Evolutionary conservation across 352 stramenopile genomes (phyloP).

Genomic region (Thraustotheca clavata): DNA sequence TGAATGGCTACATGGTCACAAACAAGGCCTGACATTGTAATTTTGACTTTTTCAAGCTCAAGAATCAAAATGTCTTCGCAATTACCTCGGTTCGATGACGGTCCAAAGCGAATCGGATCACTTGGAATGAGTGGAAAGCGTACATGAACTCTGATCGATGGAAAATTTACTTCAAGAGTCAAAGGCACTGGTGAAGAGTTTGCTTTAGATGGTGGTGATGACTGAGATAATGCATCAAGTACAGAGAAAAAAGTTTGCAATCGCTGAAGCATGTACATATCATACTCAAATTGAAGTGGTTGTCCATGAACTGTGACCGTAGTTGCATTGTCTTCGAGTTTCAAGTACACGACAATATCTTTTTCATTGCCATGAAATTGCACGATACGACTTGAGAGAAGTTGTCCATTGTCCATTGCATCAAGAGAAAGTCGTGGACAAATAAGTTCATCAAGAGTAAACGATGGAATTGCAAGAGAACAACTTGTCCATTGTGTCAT

Average conservation of each 20-base stretch:
- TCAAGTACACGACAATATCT: slow-evolving; percentile 37
- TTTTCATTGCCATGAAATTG: slow-evolving; percentile 34
- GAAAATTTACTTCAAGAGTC: slow-evolving; percentile 2
- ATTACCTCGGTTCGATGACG: slow-evolving; percentile 63
- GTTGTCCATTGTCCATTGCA: slow-evolving; percentile 41
- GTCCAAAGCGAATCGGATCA: slow-evolving; percentile 72
- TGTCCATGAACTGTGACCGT: slow-evolving; percentile 54
- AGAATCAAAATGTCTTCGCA: slow-evolving; percentile 76
- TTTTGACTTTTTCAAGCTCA: slow-evolving; percentile 51
- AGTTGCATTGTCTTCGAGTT: slow-evolving; percentile 28
- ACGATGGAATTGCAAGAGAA: slow-evolving; percentile 25
- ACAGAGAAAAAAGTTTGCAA: slow-evolving; percentile 23
- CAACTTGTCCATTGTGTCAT: not conserved
- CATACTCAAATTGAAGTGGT: slow-evolving; percentile 71
- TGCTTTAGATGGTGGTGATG: not conserved
- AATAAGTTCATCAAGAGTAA: slow-evolving; percentile 64
- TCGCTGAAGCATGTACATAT: slow-evolving; percentile 82
- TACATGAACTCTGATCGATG: slow-evolving; percentile 53
- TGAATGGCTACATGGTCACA: slow-evolving; percentile 3
- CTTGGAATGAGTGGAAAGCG: slow-evolving; percentile 80
- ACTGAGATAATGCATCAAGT: not conserved
- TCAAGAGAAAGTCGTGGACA: slow-evolving; percentile 70
- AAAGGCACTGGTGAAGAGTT: not conserved
- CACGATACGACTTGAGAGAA: slow-evolving; percentile 53
- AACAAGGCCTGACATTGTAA: slow-evolving; percentile 12